Base-by-base conservation (phyloP, 2,329 filamentous ascomycete species). In the Laburnicola sp. region DNA sequence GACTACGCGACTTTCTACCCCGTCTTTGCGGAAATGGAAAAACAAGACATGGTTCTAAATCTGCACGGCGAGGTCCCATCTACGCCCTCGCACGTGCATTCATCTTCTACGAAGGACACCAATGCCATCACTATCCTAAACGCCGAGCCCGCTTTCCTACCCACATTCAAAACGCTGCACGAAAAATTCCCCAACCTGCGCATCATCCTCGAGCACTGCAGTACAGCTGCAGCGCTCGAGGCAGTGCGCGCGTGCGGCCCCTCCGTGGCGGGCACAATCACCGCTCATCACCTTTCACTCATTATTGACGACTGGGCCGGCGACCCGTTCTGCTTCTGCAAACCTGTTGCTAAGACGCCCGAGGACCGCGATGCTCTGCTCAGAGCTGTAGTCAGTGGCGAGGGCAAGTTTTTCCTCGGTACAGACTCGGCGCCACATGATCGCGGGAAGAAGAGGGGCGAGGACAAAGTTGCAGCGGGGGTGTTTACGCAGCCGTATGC, bases 1-100 rank as follows among this genome's bases (percentile, higher is more conserved):
- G 82, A 84, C 50, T 84, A 89, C 64, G 83, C 85, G 53, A 75
- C 80, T 28, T 93, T 90, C 75, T 88, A 88, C 68, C 83, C 85
- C 5, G 88, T 93, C 10, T 96, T 97, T 68, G 82, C 81, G n/a
- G 88, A 89, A 58, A 97, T 97, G 92, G 88, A 96, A 69, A 77
- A 86, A 53, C 84, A 91, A 59, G 85, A 86, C 59, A 79, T 96
- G 69, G 82, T 95, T n/a, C 80, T 95, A 36, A 97, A 97, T 75
- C 78, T 97, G n/a, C 92, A 97, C 71, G 93, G 92, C 59, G 93
- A 97, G 75, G 84, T 87, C n/a, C 86, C 85, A 0, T 80, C 80
- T 1, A 78, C 78, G 57, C 71, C 72, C 0, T 32, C 63, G 7
- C 50, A 60, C 44, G 57, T 61, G 1, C 56, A 38, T 16, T 10